Evolutionary conservation across 768 basidiomycete species (phyloP).

Genomic region (Suillus occidentalis): DNA sequence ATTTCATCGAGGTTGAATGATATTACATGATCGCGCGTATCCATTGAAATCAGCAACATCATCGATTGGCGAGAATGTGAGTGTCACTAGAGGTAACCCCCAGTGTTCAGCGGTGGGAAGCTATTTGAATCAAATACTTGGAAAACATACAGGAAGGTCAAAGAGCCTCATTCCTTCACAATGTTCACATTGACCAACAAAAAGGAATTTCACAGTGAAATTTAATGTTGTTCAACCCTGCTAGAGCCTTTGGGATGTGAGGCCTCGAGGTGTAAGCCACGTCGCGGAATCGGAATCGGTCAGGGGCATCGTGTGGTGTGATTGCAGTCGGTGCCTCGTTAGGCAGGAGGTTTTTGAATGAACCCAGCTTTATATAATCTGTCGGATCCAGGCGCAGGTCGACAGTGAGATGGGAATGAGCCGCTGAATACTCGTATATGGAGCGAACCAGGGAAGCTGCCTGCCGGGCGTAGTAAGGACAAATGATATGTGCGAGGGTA

Average conservation of each 20-base stretch:
- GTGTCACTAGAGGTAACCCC: not conserved
- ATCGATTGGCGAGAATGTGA: not conserved
- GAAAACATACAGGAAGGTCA: slow-evolving; percentile 9
- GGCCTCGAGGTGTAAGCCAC: not conserved
- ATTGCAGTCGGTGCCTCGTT: not conserved
- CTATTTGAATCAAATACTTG: not conserved
- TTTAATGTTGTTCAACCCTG: slow-evolving; percentile 22
- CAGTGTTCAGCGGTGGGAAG: not conserved
- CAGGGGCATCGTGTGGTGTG: not conserved
- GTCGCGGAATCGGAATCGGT: not conserved
- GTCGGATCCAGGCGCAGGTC: slow-evolving; percentile 23
- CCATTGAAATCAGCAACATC: not conserved
- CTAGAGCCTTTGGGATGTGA: not conserved
- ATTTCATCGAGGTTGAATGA: not conserved
- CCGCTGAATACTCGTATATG: slow-evolving; percentile 34
- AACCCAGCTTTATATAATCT: not conserved
- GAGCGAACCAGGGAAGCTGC: slow-evolving; percentile 24
- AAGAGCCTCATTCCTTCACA: not conserved
- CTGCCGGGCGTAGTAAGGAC: slow-evolving; percentile 35
- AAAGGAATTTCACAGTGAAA: slow-evolving; percentile 5
- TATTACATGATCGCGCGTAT: not conserved
- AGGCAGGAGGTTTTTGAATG: slow-evolving; percentile 3
- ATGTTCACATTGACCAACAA: slow-evolving; percentile 1
- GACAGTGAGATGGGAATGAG: slow-evolving; percentile 28
- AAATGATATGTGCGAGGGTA: slow-evolving; percentile 28